These are phyloP conservation scores for Albophoma yamanashiensis DNA, from an alignment of 2,329 filamentous ascomycete genomes.

Conservation along the genomic window DNA sequence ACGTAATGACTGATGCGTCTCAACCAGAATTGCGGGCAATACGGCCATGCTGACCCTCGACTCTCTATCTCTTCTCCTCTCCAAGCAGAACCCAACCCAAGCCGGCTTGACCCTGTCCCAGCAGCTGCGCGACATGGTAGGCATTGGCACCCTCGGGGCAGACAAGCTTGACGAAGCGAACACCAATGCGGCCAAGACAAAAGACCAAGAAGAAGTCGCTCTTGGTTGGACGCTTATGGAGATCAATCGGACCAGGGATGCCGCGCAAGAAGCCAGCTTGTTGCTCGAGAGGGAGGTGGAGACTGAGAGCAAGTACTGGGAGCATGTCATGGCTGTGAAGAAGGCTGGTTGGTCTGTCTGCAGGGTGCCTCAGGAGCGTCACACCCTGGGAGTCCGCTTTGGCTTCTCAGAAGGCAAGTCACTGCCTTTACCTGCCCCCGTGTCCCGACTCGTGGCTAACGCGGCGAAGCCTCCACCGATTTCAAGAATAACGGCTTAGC, in stretches of 20 bases:
- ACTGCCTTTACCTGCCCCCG: not conserved
- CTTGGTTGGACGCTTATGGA: constrained; percentile 71
- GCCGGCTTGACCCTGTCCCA: constrained; percentile 61
- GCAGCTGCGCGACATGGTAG: constrained; percentile 57
- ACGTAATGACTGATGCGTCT: not conserved
- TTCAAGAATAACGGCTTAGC: constrained; percentile 67
- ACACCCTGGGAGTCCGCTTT: constrained; percentile 75
- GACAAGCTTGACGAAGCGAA: constrained; percentile 54
- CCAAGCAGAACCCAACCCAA: constrained; percentile 66
- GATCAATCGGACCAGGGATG: constrained; percentile 63
- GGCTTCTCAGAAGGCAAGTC: constrained; percentile 65
- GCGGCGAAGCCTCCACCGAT: constrained; percentile 35
- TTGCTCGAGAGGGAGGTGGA: constrained; percentile 68
- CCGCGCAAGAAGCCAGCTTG: constrained; percentile 59
- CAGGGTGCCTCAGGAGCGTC: constrained; percentile 59
- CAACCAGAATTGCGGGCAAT: constrained; percentile 29
- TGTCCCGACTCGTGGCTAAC: constrained; percentile 13
- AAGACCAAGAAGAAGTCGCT: constrained; percentile 46
- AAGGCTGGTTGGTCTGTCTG: constrained; percentile 81
- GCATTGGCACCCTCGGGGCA: constrained; percentile 62
- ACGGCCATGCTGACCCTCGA: constrained; percentile 64
- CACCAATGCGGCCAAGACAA: constrained; percentile 40
- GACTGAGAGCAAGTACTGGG: constrained; percentile 81
- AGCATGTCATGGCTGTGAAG: constrained; percentile 70
- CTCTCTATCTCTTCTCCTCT: constrained; percentile 71